Evolutionary conservation across 2,329 filamentous ascomycete genomes (phyloP).

Genomic region (Metarhizium sp.): DNA sequence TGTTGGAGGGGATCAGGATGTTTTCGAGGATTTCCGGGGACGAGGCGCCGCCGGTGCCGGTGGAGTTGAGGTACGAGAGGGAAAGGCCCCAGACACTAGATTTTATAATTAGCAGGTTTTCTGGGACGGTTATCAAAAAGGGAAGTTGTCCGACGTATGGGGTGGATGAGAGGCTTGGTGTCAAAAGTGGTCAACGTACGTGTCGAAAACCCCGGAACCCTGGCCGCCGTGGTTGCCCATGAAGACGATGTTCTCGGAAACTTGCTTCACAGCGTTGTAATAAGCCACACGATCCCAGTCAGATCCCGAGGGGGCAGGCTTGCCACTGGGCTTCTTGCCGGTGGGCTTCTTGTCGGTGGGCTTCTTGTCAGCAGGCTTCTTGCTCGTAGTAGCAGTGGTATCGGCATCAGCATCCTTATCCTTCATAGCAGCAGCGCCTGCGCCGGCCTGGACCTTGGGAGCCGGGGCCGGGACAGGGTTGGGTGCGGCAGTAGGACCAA

Average conservation of each 20-base stretch:
- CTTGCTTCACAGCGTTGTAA: conserved; percentile 31
- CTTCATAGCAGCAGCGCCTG: conserved; percentile 5
- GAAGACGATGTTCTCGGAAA: conserved; percentile 36
- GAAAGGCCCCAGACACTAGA: conserved; percentile 34
- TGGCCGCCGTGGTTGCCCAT: conserved; percentile 37
- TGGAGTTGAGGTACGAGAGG: conserved; percentile 34
- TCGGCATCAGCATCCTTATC: neutral
- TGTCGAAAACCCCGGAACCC: conserved; percentile 33
- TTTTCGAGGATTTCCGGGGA: conserved; percentile 31
- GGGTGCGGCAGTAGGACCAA: conserved; percentile 22
- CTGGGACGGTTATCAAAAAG: too few species aligned
- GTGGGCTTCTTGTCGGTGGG: neutral
- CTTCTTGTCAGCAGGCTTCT: neutral
- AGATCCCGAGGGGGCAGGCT: conserved; percentile 10
- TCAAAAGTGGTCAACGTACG: conserved; percentile 21
- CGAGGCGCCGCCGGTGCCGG: conserved; percentile 28
- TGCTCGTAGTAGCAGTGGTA: neutral
- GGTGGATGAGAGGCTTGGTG: neutral
- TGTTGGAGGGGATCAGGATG: conserved; percentile 29
- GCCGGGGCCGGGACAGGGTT: conserved; percentile 10
- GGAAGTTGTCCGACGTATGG: neutral
- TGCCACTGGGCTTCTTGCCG: neutral
- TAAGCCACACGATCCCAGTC: conserved; percentile 34
- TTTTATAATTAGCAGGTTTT: too few species aligned
- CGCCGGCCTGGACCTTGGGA: conserved; percentile 9